phyloP scores from a whole-genome alignment of 768 basidiomycete genomes.

The Mycena rebaudengoi region DNA sequence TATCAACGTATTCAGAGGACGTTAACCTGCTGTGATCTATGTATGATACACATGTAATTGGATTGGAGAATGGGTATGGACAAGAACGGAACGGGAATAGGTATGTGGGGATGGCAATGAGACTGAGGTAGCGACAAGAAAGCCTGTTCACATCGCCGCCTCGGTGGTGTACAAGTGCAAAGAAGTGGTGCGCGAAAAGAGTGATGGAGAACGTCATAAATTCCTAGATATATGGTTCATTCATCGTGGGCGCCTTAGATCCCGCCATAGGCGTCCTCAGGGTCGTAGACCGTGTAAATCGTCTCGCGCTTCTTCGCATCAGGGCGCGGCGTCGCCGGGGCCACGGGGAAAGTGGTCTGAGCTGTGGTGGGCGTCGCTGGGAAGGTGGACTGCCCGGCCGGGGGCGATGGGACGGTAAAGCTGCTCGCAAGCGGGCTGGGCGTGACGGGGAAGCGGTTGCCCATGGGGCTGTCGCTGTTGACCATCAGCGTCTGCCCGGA shows the following conservation, averaged over 20 bases:
- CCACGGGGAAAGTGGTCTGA: conserved; percentile 9
- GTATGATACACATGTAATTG: neutral
- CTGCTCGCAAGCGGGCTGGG: conserved; percentile 51
- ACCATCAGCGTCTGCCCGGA: conserved; percentile 22
- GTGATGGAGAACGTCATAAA: no score
- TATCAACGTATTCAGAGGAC: neutral
- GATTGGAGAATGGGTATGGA: no score
- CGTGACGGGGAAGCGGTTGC: conserved; percentile 44
- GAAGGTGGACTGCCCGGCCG: conserved; percentile 14
- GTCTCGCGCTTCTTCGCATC: conserved; percentile 40
- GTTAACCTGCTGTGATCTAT: conserved; percentile 12
- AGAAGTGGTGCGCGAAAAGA: neutral
- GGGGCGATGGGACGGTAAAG: conserved; percentile 31
- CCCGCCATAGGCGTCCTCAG: conserved; percentile 75
- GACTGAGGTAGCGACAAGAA: neutral
- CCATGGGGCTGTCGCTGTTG: conserved; percentile 31
- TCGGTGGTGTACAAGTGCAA: no score
- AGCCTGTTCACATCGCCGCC: conserved; percentile 3
- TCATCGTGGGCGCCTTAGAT: conserved; percentile 49
- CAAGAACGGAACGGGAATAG: no score
- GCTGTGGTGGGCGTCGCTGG: conserved; percentile 11
- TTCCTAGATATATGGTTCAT: no score
- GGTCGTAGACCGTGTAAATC: conserved; percentile 65
- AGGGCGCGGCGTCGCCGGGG: conserved; percentile 17
- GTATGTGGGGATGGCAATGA: no score